Base-by-base conservation (phyloP, 257 asterid species). In the Nicotiana paniculata region DNA sequence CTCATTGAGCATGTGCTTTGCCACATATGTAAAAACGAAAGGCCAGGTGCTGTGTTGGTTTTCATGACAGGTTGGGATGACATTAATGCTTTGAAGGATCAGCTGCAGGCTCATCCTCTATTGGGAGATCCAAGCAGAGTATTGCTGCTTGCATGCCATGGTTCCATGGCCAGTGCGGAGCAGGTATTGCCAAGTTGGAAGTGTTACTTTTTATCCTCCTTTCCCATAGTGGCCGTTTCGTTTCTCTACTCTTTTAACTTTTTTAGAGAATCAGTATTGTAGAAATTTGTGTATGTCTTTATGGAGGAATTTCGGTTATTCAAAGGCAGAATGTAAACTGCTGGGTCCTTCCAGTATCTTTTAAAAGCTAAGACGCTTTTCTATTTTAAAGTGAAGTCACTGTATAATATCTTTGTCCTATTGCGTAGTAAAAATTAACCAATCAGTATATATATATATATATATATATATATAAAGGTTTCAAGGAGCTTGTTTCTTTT, bases 51-150 rank as follows among this genome's bases (percentile, higher is more conserved):
- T 81, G 89, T 95, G 80, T 89, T 95, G 84, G 97, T 95, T 81
- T 95, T 95, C 88, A 93, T 95, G 98, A 95, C 98, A 82, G 99
- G 99, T 57, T 95, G 99, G 99, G 98, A 95, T 84, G 99, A 95
- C 94, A 95, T 95, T 87, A 95, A 93, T 85, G 86, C 98, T 82
- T 82, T 95, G 83, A 95, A 95, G 90, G 93, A 92, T 89, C 97
- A 93, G 84, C 99, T 95, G 84, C 93, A 91, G 86, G 92, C 92
- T 59, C 94, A 95, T 89, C 97, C 96, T 24, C 83, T 93, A 30
- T 85, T 95, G 90, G 99, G 99, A 72, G 98, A 95, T 90, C 91
- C 93, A 82, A 91, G 89, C 86, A 90, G 86, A 87, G 98, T 95
- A 83, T 90, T 95, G 83, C 86, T 95, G 87, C 97, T 95, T 87